phyloP scores from a whole-genome alignment of 441 rosid genomes.

The Adansonia gregorii region DNA sequence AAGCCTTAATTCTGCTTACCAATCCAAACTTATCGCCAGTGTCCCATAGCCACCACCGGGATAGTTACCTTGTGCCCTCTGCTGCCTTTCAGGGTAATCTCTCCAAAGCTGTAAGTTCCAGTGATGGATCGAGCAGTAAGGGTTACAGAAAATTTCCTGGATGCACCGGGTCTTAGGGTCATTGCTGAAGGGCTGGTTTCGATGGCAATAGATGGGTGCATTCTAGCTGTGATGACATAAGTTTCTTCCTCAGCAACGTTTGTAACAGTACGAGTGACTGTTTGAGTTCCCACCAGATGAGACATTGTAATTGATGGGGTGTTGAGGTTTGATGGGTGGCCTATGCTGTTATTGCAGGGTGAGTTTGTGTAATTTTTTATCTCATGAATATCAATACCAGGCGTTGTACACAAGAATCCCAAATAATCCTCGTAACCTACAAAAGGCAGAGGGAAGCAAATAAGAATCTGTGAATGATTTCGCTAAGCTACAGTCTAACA shows the following conservation, averaged over 20 bases:
- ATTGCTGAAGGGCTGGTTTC: constrained; percentile 83
- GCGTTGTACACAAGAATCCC: constrained; percentile 93
- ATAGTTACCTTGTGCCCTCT: constrained; percentile 86
- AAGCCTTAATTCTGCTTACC: constrained; percentile 28
- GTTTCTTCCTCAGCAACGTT: constrained; percentile 89
- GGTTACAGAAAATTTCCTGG: constrained; percentile 63
- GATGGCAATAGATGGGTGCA: constrained; percentile 81
- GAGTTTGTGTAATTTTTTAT: constrained; percentile 70
- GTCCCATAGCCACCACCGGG: constrained; percentile 87
- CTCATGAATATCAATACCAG: constrained; percentile 78
- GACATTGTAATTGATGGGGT: constrained; percentile 84
- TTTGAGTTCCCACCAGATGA: constrained; percentile 68
- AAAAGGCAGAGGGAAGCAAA: background rate
- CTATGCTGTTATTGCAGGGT: constrained; percentile 78
- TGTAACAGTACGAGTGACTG: constrained; percentile 70
- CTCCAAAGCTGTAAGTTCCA: constrained; percentile 80
- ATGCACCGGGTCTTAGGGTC: constrained; percentile 70
- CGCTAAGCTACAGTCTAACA: background rate
- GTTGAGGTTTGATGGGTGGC: constrained; percentile 84
- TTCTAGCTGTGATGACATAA: constrained; percentile 70
- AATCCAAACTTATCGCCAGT: constrained; percentile 50
- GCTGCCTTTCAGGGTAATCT: constrained; percentile 83
- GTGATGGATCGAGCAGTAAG: constrained; percentile 73
- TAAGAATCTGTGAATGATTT: background rate
- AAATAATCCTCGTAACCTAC: constrained; percentile 84